A percentile compares a stretch with the other conserved stretches of the same genome.
These are phyloP conservation scores for Lentinula aciculospora DNA, from an alignment of 768 basidiomycete species.

Conservation along the genomic window DNA sequence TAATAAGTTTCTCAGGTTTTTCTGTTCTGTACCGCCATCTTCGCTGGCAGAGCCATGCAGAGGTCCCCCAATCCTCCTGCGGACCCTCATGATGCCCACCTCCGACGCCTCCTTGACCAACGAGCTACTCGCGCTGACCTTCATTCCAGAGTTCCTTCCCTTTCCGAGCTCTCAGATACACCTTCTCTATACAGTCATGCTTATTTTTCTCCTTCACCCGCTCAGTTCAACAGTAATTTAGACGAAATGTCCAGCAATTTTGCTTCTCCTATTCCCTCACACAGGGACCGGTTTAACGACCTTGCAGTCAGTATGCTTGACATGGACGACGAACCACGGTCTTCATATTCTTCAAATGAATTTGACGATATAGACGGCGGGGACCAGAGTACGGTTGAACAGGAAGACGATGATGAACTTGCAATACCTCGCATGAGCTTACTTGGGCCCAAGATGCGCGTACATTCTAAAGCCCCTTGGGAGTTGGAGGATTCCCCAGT, in stretches of 20 bases:
- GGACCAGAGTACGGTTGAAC: conserved; percentile 24
- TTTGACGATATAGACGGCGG: conserved; percentile 22
- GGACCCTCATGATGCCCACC: conserved; percentile 40
- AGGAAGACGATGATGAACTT: conserved; percentile 37
- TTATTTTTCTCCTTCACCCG: conserved; percentile 47
- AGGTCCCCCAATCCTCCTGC: conserved; percentile 29
- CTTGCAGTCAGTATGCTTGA: conserved; percentile 50
- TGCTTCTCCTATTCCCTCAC: conserved; percentile 16
- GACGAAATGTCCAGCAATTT: conserved; percentile 3
- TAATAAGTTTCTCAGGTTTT: background rate
- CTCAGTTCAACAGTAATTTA: conserved; percentile 11
- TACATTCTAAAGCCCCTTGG: conserved; percentile 82
- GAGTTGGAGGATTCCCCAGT: conserved; percentile 51
- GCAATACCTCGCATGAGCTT: conserved; percentile 55
- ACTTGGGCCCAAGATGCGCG: conserved; percentile 79
- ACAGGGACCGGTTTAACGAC: conserved; percentile 38
- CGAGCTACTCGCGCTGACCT: conserved; percentile 44
- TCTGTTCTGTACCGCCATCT: conserved; percentile 9
- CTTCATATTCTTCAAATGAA: conserved; percentile 25
- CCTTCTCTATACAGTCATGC: conserved; percentile 65
- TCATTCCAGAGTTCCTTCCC: conserved; percentile 44
- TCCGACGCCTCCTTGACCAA: conserved; percentile 48
- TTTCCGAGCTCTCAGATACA: conserved; percentile 52
- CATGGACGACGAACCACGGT: conserved; percentile 46
- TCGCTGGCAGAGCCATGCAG: conserved; percentile 27